Evolutionary conservation across 2,329 filamentous ascomycete genomes (phyloP).

Genomic region (Fusarium musae): DNA sequence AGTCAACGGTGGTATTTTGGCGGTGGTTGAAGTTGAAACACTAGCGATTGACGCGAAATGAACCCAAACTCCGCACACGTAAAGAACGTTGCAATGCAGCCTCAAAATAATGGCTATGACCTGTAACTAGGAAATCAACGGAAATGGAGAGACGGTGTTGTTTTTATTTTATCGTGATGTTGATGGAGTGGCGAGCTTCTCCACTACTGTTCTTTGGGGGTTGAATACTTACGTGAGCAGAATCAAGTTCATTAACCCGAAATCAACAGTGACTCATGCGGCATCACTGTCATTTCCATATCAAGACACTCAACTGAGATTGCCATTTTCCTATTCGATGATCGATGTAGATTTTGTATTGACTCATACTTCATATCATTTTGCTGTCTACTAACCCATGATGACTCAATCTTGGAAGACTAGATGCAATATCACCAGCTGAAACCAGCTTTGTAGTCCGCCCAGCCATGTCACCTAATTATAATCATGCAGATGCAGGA

Average conservation of each 20-base stretch:
- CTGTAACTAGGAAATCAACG: not conserved
- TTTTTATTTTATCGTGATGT: conserved; percentile 37
- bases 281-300: conserved; percentile 18
- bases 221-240: conserved; percentile 33
- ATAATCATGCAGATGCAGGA: not conserved
- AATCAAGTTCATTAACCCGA: conserved; percentile 15
- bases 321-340: not conserved
- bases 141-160: conserved; percentile 4
- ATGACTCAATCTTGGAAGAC: conserved; percentile 10
- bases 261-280: conserved; percentile 35
- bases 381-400: not conserved
- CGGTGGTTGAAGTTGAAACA: not conserved
- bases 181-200: conserved; percentile 30
- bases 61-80: conserved; percentile 22
- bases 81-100: not conserved
- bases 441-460: not conserved
- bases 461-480: not conserved
- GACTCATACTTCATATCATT: conserved; percentile 15
- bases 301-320: not conserved
- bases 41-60: conserved; percentile 2
- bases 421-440: not conserved
- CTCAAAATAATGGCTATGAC: not conserved
- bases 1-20: conserved; percentile 12
- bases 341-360: not conserved
- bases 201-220: conserved; percentile 21